Percentiles rank a stretch among this genome's conserved stretches.
These are phyloP conservation scores for Iris pallida DNA, from an alignment of 116 monocot genomes.

Conservation along the genomic window DNA sequence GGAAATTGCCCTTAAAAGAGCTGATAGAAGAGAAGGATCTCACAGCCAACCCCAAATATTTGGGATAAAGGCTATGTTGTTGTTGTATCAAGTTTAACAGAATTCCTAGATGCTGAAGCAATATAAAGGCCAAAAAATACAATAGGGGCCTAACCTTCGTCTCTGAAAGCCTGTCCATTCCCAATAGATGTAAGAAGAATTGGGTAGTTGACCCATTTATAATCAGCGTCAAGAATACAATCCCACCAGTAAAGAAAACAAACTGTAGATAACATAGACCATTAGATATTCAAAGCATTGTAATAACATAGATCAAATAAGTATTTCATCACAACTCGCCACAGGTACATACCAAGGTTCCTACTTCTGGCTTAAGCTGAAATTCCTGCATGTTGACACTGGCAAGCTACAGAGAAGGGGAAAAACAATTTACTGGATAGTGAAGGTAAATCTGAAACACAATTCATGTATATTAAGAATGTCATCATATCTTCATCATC, in stretches of 20 bases:
- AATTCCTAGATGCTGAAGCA: neutral
- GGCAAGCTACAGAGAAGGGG: slow-evolving; percentile 52
- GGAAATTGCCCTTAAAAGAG: no score
- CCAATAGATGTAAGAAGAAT: slow-evolving; percentile 64
- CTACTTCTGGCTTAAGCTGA: slow-evolving; percentile 64
- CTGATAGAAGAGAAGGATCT: no score
- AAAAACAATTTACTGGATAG: neutral
- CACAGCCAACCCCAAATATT: no score
- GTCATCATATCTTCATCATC: no score
- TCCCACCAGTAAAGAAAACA: slow-evolving; percentile 99
- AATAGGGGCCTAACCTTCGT: slow-evolving; percentile 55
- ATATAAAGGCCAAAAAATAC: neutral
- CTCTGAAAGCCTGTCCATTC: slow-evolving; percentile 78
- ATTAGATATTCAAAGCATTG: neutral
- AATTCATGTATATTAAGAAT: no score
- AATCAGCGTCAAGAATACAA: slow-evolving; percentile 86
- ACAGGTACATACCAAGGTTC: slow-evolving; percentile 66
- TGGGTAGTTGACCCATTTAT: slow-evolving; percentile 95
- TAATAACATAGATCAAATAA: neutral
- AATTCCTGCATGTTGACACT: slow-evolving; percentile 48
- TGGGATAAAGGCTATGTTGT: no score
- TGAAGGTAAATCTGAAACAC: neutral
- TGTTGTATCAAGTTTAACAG: neutral
- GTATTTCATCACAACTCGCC: neutral
- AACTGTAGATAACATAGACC: slow-evolving; percentile 43